Base-by-base conservation (phyloP, 2,329 filamentous ascomycete species). In the Colletotrichum chlorophyti region DNA sequence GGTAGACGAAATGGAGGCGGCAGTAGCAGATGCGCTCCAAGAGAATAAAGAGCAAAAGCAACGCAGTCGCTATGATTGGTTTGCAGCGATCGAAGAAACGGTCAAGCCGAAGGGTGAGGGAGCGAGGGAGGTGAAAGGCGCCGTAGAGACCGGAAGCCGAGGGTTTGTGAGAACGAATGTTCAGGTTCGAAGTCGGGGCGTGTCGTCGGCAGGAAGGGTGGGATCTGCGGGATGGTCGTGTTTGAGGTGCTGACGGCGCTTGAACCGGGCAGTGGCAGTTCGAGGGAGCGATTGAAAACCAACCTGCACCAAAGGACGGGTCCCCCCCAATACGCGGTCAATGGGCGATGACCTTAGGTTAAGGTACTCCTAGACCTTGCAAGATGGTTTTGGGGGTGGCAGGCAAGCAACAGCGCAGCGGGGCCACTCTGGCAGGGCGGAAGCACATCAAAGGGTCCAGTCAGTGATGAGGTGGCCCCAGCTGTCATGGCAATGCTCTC, bases 161-260 rank as follows among this genome's bases (percentile, higher is more conserved):
- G 51, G 49, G 32, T 32, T 45, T 43, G 51, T 41, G 55, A 59
- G 51, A n/a, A n/a, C n/a, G n/a, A n/a, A n/a, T n/a, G n/a, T n/a
- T n/a, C n/a, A n/a, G n/a, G n/a, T n/a, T n/a, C n/a, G n/a, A n/a
- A n/a, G n/a, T n/a, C n/a, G n/a, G n/a, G n/a, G n/a, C n/a, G 26
- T 55, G 51, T 59, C 31, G 53, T 45, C n/a, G 31, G 19, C 37
- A 21, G 42, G 26, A 41, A 45, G 47, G 57, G 53, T 59, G 40
- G 58, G 58, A 60, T 58, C 58, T 60, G 58, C 58, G 53, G 58
- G n/a, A 58, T 47, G 29, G 46, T 47, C 53, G 58, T 60, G 58
- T 60, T 60, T 60, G 58, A 60, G 58, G 46, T 60, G 37, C 53
- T 48, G 50, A 40, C 27, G 17, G 49, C 54, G 54, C 50, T 54